Base-by-base conservation (phyloP, 305 asterid species). In the Coffea humblotiana region DNA sequence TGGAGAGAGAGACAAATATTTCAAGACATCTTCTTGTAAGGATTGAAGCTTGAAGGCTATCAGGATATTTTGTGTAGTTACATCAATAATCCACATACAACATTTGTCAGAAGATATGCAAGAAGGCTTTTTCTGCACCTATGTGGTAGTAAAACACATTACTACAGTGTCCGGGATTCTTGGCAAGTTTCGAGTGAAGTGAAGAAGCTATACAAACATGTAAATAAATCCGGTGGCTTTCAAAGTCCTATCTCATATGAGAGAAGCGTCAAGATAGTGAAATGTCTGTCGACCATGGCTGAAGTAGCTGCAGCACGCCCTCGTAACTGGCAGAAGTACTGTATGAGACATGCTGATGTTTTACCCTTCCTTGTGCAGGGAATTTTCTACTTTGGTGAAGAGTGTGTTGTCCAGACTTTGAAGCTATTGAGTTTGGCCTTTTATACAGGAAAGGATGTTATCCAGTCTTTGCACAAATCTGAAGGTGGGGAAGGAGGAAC, bases 11-110 rank as follows among this genome's bases (percentile, higher is more conserved):
- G 99, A 96, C 79, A 96, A 93, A 88, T 58, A 80, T 9, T 86
- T 86, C 86, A 93, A 88, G 89, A 82, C 84, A 84, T 68, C 90
- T 84, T 82, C 93, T 78, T 87, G 87, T 80, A 96, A 92, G 90
- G 99, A 96, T 88, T 96, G 91, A 96, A 96, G 87, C 97, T 96
- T 67, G 99, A 96, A 84, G 98, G 94, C 64, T 94, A 90, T 88
- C 99, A 94, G 88, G 99, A 96, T 85, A 96, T 92, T 82, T 93
- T 96, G 78, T 96, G 99, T 92, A 89, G 95, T 87, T 96, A 96
- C 86, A 96, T 96, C 88, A 96, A 94, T 91, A 94, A 96, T 84
- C 90, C 96, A 12, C 91, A 93, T 84, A 96, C 99, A 54, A 81
- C 94, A 32, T 93, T 90, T 70, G 93, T 96, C 78, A 93, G 98